Evolutionary conservation across 345 rosid species (phyloP).

Genomic region (Eucalyptus tenuipes): DNA sequence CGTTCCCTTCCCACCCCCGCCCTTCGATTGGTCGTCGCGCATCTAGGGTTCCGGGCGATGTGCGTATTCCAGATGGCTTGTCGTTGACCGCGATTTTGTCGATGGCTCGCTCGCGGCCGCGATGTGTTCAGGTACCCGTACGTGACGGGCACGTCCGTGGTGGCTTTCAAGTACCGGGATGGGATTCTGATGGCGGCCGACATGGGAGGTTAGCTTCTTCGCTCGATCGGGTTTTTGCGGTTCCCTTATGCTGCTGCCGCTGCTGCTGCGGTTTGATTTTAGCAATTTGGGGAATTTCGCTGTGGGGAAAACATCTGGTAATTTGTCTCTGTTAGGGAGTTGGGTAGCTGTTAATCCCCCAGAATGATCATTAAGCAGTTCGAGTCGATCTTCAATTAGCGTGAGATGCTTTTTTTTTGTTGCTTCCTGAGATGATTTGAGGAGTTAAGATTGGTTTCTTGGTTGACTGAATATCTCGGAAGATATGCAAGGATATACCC

Average conservation of each 20-base stretch:
- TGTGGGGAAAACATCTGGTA: neutral
- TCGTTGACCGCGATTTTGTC: neutral
- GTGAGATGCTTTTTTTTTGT: neutral
- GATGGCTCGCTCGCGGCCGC: neutral
- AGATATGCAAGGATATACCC: neutral
- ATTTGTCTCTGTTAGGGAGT: neutral
- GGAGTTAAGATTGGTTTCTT: neutral
- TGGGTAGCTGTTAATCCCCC: neutral
- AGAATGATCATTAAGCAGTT: neutral
- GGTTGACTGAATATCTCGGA: neutral
- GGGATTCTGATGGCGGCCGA: slow-evolving; percentile 97
- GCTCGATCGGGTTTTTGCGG: neutral
- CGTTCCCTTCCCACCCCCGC: neutral
- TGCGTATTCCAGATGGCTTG: neutral
- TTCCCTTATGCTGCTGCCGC: neutral
- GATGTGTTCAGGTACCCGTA: slow-evolving; percentile 52
- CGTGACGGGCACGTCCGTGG: slow-evolving; percentile 91
- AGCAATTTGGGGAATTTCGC: neutral
- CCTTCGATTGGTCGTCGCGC: neutral
- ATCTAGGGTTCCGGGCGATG: neutral
- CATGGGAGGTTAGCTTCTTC: slow-evolving; percentile 60
- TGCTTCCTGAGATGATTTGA: neutral
- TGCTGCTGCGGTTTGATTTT: neutral
- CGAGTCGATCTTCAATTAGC: neutral
- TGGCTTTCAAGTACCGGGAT: slow-evolving; percentile 90